Evolutionary conservation across 805 yeast species (phyloP).

Genomic region (Kodamaea laetipori): DNA sequence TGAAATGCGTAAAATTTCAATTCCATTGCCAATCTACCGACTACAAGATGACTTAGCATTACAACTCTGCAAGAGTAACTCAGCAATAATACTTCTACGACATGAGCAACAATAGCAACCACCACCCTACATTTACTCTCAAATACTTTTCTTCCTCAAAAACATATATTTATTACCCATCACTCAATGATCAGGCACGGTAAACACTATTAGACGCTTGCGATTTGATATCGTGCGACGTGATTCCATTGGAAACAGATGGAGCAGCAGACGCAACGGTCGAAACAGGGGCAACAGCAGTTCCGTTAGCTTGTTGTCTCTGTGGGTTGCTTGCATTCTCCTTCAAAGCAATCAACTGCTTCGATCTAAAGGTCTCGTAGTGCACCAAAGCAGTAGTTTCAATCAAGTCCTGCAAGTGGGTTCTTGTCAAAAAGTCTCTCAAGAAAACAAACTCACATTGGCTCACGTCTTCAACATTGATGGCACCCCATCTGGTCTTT

Average conservation of each 20-base stretch:
- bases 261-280: conserved; percentile 7
- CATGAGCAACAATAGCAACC: too few relatives aligned
- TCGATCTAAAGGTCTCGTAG: conserved; percentile 90
- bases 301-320: conserved; percentile 33
- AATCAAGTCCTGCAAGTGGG: conserved; percentile 93
- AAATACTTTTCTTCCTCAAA: too few relatives aligned
- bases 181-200: conserved; percentile 7
- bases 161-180: neutral
- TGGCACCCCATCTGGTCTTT: conserved; percentile 90
- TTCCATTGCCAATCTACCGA: too few relatives aligned
- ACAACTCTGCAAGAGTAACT: too few relatives aligned
- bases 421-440: conserved; percentile 91
- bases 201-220: conserved; percentile 9
- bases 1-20: too few relatives aligned
- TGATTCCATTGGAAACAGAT: conserved; percentile 4
- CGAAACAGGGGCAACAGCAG: conserved; percentile 9
- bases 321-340: conserved; percentile 71
- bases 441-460: conserved; percentile 96
- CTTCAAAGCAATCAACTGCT: conserved; percentile 90
- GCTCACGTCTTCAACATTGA: conserved; percentile 89
- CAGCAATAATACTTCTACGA: too few relatives aligned
- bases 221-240: conserved; percentile 6
- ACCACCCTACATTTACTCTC: too few relatives aligned
- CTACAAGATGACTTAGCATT: too few relatives aligned
- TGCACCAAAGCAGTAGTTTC: conserved; percentile 87